Evolutionary conservation across 257 asterid species (phyloP), one percentile per base, ranked within the genome.

Genomic region (Nyctanthes arbortristis): DNA sequence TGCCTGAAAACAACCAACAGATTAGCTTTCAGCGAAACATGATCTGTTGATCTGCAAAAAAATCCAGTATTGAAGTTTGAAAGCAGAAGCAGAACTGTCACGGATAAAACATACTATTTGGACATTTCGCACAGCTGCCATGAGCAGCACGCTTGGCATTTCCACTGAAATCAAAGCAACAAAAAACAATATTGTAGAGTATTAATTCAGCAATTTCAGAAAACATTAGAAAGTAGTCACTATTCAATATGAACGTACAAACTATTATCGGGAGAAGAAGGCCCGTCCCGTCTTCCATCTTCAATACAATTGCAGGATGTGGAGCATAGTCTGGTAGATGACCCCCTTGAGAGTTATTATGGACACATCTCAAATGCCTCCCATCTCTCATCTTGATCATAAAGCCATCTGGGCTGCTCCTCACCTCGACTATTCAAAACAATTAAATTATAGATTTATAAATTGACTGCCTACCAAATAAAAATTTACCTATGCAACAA

Each of bases 101-200:
- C 62, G 63, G 33, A 75, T 27, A 67, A 59, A 52, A 74, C 93
- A 5, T 79, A 91, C 99, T 79, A 94, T 89, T 84, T 83, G 96
- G 78, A 89, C 96, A 80, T 94, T 89, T 28, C 97, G 93, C 14
- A 94, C 70, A 64, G 97, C 99, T 58, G 97, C 99, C 99, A 94
- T 94, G 66, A 94, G 96, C 65, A 94, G 74, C 74, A 84, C 92
- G 75, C 97, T 91, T 0, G 96, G 97, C 99, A 91, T 91, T 90
- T 94, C 99, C 97, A 91, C 99, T 94, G 89, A 29, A 57, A 79
- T 22, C 74, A 64, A 80, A 66, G 33, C 61, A 67, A 79, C 45
- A 68, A 22, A 12, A 45, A 27, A 74, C 31, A 45, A 16, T n/a
- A 52, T 6, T 10, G 2, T n/a, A 0, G 18, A 47, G 11, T 20